Evolutionary conservation across 805 yeast genomes (phyloP).

Genomic region (Candida piceae): DNA sequence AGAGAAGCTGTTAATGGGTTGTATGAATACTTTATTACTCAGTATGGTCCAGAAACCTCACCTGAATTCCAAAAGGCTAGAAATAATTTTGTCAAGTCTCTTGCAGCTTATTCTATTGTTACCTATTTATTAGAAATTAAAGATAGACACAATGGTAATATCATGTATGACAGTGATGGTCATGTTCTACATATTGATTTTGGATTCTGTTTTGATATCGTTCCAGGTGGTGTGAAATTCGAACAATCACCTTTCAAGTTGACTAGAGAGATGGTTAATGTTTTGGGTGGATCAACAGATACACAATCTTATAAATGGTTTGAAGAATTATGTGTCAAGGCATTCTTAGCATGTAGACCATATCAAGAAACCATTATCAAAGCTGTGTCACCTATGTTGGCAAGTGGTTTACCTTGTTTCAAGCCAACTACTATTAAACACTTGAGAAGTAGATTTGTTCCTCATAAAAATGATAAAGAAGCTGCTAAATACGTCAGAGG

Average conservation of each 20-base stretch:
- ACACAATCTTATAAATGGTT: constrained; percentile 91
- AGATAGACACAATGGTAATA: constrained; percentile 97
- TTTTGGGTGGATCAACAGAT: constrained; percentile 83
- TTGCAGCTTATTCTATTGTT: constrained; percentile 91
- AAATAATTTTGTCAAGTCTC: constrained; percentile 84
- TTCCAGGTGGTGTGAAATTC: constrained; percentile 97
- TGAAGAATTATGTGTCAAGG: constrained; percentile 92
- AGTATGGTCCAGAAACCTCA: constrained; percentile 92
- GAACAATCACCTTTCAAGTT: constrained; percentile 98
- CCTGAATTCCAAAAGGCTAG: constrained; percentile 88
- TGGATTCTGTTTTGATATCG: constrained; percentile 98
- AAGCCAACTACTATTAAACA: constrained; percentile 82
- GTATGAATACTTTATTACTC: constrained; percentile 84
- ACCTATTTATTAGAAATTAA: constrained; percentile 89
- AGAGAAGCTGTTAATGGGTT: constrained; percentile 97
- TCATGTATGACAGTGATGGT: constrained; percentile 93
- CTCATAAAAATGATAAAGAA: constrained; percentile 74
- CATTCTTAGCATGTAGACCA: constrained; percentile 83
- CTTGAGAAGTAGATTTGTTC: constrained; percentile 72
- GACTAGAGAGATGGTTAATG: constrained; percentile 93
- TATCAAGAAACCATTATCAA: constrained; percentile 80
- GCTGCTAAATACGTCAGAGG: constrained; percentile 76
- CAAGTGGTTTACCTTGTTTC: constrained; percentile 94
- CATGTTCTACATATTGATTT: constrained; percentile 95
- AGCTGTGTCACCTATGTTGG: constrained; percentile 88